Evolutionary conservation across 2,329 filamentous ascomycete genomes (phyloP).

Genomic region (Pestalotiopsis sp.): DNA sequence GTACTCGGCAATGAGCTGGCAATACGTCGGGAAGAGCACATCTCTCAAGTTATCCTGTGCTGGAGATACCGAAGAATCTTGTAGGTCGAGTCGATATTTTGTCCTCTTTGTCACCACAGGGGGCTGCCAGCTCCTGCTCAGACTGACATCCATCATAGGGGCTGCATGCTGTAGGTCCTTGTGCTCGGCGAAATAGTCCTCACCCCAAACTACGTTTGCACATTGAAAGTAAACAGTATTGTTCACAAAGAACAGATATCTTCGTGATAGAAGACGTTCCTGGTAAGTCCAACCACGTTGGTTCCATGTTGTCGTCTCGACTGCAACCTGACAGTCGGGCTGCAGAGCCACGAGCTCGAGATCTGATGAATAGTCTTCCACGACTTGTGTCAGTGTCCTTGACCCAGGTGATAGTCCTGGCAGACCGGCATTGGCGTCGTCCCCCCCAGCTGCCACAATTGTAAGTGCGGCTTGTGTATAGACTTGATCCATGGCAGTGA

Average conservation of each 20-base stretch:
- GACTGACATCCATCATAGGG: constrained; percentile 13
- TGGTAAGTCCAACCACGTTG: constrained; percentile 26
- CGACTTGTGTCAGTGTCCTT: constrained; percentile 6
- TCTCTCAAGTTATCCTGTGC: not conserved
- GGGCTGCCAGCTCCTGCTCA: constrained; percentile 15
- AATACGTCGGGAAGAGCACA: constrained; percentile 6
- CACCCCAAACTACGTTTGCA: constrained; percentile 11
- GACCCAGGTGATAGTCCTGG: constrained; percentile 6
- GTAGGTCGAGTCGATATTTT: not conserved
- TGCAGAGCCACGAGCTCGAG: not conserved
- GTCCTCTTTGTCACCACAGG: constrained; percentile 1
- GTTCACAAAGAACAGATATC: constrained; percentile 22
- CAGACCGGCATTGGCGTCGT: constrained; percentile 1
- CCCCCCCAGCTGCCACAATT: constrained; percentile 3
- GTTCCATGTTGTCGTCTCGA: constrained; percentile 15
- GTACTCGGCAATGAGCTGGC: constrained; percentile 14
- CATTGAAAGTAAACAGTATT: constrained; percentile 15
- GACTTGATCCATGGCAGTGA: constrained; percentile 3
- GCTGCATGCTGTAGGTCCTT: not conserved
- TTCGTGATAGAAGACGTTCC: constrained; percentile 23
- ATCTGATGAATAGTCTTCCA: not conserved
- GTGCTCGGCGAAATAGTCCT: constrained; percentile 14
- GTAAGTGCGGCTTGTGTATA: constrained; percentile 5
- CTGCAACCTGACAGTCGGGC: not conserved
- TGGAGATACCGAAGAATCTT: too few species aligned